Conservation (phyloP, 1,284 basidiomycete genomes). For the Trichosporon ovoides region DNA sequence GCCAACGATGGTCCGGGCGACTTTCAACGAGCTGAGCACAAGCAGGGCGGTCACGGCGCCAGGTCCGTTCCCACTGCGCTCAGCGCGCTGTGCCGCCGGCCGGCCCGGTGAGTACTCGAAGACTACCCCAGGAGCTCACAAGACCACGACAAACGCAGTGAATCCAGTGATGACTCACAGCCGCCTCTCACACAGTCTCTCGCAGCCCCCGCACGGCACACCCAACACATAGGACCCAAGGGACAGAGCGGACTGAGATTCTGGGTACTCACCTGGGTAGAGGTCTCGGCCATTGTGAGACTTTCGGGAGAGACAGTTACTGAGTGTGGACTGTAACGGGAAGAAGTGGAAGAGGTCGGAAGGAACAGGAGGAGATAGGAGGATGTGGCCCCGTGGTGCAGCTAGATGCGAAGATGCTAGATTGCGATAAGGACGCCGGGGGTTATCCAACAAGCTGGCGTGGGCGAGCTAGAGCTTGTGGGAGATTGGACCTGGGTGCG, state of each 20-base stretch:
- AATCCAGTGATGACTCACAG: not conserved
- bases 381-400: not conserved
- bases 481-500: not conserved
- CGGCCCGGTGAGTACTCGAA: not conserved
- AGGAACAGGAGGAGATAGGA: not conserved
- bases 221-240: not conserved
- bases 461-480: not conserved
- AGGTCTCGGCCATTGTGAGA: constrained; percentile 1
- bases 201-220: no score
- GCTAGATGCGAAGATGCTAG: not conserved
- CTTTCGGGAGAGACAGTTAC: not conserved
- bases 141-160: not conserved
- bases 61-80: not conserved
- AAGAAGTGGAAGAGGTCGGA: not conserved
- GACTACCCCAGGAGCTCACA: not conserved
- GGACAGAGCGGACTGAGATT: not conserved
- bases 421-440: not conserved
- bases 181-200: not conserved
- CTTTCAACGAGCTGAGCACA: constrained; percentile 1
- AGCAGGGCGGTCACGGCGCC: not conserved
- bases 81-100: not conserved
- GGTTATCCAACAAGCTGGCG: not conserved
- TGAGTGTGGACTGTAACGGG: not conserved
- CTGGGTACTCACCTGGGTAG: not conserved
- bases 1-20: not conserved